Evolutionary conservation across 768 basidiomycete genomes (phyloP), one percentile per base, ranked within the genome.

Genomic region (Boletus rubropictus): DNA sequence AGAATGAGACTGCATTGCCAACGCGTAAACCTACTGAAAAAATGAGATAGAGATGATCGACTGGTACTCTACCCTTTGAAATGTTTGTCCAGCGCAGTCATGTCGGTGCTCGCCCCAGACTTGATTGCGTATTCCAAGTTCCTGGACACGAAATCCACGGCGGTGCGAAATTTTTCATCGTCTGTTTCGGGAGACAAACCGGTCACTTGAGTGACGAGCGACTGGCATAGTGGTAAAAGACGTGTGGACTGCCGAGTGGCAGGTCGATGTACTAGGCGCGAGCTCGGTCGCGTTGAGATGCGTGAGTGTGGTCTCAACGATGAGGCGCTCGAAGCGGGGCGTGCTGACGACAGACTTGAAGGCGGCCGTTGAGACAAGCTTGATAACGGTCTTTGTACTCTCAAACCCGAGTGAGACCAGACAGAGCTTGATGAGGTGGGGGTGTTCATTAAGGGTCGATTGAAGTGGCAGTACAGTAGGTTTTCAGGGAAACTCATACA

Each of bases 121-220:
- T 86, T 84, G 29, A 63, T 71, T 1, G 76, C 74, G 39, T 72
- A 67, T 48, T 88, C 86, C 40, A 86, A 46, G 50, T 69, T 77
- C 60, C 75, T 84, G 41, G 77, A 70, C 0, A 76, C 79, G 56
- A 76, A 75, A 39, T 84, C 82, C 17, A 81, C 72, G 0, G 71
- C 68, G 18, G 69, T 68, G 21, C 71, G 73, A 54, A 78, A 72
- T 39, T 78, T 68, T 43, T 69, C 72, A 1, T 64, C 73, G 14
- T 72, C 69, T 0, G 44, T 48, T 2, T 74, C 72, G n/a, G 73
- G 63, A 3, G 65, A 64, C 27, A 86, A 57, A 7, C 77, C 77
- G 4, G 76, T 77, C 7, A 84, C 53, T 34, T 82, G 80, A 4
- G 67, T 66, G 44, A 77, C 79, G 17, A 89, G 69, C 0, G 69